Evolutionary conservation across 352 stramenopile species (phyloP).

Genomic region (Globisporangium echinulatum): DNA sequence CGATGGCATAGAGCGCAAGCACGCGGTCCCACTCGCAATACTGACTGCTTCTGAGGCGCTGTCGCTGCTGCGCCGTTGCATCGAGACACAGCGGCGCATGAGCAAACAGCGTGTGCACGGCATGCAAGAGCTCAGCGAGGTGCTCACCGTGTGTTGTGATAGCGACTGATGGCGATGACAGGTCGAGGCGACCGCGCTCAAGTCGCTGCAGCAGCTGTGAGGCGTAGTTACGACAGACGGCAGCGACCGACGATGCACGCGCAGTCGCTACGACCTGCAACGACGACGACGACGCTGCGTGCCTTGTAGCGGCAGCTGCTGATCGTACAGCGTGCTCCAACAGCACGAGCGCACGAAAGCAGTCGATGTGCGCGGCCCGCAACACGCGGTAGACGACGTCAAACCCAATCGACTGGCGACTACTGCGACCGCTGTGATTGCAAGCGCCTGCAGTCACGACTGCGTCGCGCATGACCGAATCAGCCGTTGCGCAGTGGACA

Average conservation of each 20-base stretch:
- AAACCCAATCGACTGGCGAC: conserved; percentile 15
- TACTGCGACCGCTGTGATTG: not conserved
- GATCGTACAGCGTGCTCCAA: not conserved
- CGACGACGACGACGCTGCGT: not conserved
- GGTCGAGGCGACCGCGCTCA: not conserved
- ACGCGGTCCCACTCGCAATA: too few relatives aligned
- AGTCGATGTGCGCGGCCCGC: not conserved
- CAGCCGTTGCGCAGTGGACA: conserved; percentile 26
- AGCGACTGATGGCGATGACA: not conserved
- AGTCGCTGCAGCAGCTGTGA: conserved; percentile 7
- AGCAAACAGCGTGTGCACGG: conserved; percentile 12
- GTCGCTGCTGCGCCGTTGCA: too few relatives aligned
- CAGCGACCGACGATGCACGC: not conserved
- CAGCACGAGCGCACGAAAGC: not conserved
- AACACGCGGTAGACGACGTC: conserved; percentile 9
- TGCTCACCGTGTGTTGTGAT: conserved; percentile 4
- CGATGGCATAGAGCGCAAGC: too few relatives aligned
- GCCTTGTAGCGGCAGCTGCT: too few relatives aligned
- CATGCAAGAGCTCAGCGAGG: conserved; percentile 10
- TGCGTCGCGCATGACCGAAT: conserved; percentile 18
- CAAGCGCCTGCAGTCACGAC: too few relatives aligned
- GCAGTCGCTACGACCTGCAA: not conserved
- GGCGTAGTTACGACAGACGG: conserved; percentile 9
- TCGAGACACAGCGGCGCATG: not conserved
- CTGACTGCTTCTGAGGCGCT: too few relatives aligned